Evolutionary conservation across 768 basidiomycete species (phyloP), one percentile per base, ranked within the genome.

Genomic region (Naganishia kalamii): DNA sequence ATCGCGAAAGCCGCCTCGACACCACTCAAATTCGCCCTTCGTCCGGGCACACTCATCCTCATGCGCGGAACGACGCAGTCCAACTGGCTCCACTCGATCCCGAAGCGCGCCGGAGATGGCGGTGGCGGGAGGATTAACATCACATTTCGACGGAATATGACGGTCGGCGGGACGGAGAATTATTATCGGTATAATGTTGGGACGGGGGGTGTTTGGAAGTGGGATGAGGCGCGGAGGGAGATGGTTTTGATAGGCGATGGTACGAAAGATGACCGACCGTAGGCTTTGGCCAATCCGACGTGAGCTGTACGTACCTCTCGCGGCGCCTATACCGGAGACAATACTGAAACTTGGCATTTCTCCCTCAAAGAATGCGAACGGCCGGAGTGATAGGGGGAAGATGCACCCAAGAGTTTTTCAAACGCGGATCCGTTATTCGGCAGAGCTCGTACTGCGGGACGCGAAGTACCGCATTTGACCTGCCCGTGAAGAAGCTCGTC

Each of bases 51-150:
- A 64, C 70, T 75, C 69, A 70, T 79, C 11, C 70, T 79, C 30
- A 79, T 79, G 78, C 65, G 63, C 40, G 63, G 78, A 0, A 70
- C 60, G 27, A 79, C 78, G 10, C 78, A 79, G 62, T 69, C 72
- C 40, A 68, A 73, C 29, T 79, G 78, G 78, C 65, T 75, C 40
- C 78, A 79, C 64, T 69, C 70, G 35, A 68, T 79, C n/a, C 78
- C 78, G 2, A 79, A 79, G 59, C 65, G 78, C 1, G 57, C 54
- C 5, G 71, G 68, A 23, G 70, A 70, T 43, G 77, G 69, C 3
- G 44, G 30, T 3, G 40, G 63, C 27, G 74, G 75, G 37, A 63
- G 78, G 59, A 77, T 79, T 63, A 79, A 79, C 66, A 71, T 79
- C 65, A 79, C 78, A 17, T 79, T 79, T 51, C 68, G 78, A 49